These are phyloP conservation scores for Aspergillus campestris DNA, from an alignment of 495 filamentous ascomycete genomes.

Conservation along the genomic window DNA sequence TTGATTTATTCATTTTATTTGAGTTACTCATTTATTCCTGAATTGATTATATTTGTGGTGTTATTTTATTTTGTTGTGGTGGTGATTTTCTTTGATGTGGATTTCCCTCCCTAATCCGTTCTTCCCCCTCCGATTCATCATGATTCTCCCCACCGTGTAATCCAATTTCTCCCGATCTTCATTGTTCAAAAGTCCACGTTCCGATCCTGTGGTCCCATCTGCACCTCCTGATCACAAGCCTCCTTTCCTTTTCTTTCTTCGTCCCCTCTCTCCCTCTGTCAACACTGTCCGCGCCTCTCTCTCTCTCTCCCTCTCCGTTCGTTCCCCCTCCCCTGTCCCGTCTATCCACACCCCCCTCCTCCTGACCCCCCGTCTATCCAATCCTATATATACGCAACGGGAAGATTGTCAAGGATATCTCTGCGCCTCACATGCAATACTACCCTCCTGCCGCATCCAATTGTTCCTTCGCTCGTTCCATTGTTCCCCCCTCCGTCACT, in stretches of 20 bases:
- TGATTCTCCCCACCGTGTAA: too few species aligned
- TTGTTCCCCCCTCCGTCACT: constrained; percentile 7
- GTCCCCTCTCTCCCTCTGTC: constrained; percentile 1
- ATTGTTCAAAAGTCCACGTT: too few species aligned
- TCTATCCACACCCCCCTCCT: neutral
- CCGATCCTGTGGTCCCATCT: too few species aligned
- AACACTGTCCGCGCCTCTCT: constrained; percentile 1
- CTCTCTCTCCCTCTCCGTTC: constrained; percentile 2
- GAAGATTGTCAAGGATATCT: constrained; percentile 2
- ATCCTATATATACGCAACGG: constrained; percentile 7
- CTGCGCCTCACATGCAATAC: constrained; percentile 11
- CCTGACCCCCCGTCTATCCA: neutral
- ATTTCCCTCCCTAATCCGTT: neutral
- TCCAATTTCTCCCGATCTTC: too few species aligned
- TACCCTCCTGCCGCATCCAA: constrained; percentile 4
- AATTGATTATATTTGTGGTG: neutral
- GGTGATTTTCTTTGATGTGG: neutral
- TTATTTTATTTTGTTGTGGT: neutral
- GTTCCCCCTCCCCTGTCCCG: neutral
- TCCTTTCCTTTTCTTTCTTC: too few species aligned
- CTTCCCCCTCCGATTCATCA: too few species aligned
- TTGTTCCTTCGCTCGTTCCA: constrained; percentile 7
- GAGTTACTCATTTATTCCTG: constrained; percentile 2
- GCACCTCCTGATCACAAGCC: too few species aligned
- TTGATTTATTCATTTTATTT: constrained; percentile 5